Conservation (phyloP, 2,329 filamentous ascomycete species). For the Cordyceps militaris region DNA sequence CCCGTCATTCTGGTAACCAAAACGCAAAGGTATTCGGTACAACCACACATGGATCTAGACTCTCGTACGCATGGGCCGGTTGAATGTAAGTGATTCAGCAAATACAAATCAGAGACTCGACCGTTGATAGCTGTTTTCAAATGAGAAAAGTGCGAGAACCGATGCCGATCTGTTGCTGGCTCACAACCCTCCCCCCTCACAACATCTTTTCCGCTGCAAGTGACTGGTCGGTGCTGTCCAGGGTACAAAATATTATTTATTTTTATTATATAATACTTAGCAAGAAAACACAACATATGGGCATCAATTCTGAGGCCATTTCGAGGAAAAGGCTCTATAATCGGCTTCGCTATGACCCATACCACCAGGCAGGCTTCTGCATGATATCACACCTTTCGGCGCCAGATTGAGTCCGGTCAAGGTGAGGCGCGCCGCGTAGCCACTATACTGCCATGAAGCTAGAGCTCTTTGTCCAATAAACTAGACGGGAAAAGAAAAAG, state of each 20-base stretch:
- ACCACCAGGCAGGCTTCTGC: neutral
- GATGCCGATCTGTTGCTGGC: neutral
- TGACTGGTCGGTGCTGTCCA: neutral
- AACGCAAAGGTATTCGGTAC: neutral
- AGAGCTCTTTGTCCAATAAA: neutral
- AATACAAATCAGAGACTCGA: neutral
- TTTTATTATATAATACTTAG: neutral
- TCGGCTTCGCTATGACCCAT: neutral
- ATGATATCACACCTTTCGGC: neutral
- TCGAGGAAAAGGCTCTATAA: neutral
- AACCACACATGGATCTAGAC: neutral
- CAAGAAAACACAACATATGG: neutral
- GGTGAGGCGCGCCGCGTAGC: neutral
- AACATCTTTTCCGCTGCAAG: neutral
- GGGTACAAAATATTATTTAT: neutral
- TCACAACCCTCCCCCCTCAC: neutral
- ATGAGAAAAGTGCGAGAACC: neutral
- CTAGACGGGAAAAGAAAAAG: neutral
- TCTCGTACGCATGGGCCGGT: neutral
- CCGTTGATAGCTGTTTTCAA: too few species aligned
- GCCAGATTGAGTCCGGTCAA: constrained; percentile 4
- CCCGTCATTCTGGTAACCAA: constrained; percentile 11
- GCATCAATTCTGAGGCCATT: neutral
- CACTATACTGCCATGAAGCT: neutral
- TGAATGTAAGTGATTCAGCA: neutral